Base-by-base conservation (phyloP, 1,284 basidiomycete species). In the Heterobasidion irregulare region DNA sequence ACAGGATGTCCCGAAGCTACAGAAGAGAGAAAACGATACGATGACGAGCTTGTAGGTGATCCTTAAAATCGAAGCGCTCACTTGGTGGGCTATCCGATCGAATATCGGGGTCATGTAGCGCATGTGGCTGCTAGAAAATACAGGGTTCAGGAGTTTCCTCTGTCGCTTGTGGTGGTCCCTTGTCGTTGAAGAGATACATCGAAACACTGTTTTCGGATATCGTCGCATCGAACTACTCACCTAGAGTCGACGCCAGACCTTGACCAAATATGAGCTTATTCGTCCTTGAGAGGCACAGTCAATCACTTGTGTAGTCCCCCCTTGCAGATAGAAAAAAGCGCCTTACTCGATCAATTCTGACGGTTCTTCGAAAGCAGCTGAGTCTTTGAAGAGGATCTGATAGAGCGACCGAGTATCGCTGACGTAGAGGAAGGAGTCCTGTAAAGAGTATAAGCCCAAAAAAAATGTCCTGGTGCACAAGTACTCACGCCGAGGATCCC, bases 121-220 rank as follows among this genome's bases (percentile, higher is more conserved):
- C 62, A 66, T 61, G 46, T 68, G 64, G 1, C 35, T 56, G 15
- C 57, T 57, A 2, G 62, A 62, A 50, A 68, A 68, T 6, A 64
- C 63, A 1, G 66, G 66, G 47, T 64, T 66, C 6, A 68, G 56
- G n/a, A 65, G 47, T 56, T 64, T 66, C 18, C 65, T 62, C 53
- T 68, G 66, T 43, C 56, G 63, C 9, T 61, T 57, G 41, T 65
- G 65, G 5, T 53, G 57, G n/a, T 66, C 61, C n/a, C 46, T 9
- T 47, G 26, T 8, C 18, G 26, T 10, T 26, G 46, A 47, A 32
- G 10, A 13, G 6, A 47, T 10, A 47, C n/a, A 18, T 19, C 26
- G 26, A n/a, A 47, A 10, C n/a, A 32, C 5, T 18, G 18, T 47
- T 47, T 32, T 15, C 3, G 12, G 41, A 16, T 18, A 47, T 47